Conservation (phyloP, 129 eudicot species). For the Lactuca sativa region DNA sequence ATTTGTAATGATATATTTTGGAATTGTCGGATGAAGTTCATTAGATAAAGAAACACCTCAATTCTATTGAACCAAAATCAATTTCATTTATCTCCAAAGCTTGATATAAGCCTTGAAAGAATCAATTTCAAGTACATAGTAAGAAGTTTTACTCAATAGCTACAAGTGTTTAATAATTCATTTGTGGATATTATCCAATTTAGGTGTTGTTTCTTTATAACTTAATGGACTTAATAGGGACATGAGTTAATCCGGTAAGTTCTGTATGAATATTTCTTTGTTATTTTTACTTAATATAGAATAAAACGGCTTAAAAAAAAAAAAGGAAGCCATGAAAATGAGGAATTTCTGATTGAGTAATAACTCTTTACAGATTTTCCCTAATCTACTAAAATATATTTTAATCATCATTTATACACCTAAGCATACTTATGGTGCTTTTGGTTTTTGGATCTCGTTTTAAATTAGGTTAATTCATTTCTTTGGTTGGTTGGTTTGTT, state of each 20-base stretch:
- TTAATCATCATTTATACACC: neutral
- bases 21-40: neutral
- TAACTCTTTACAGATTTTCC: too few relatives aligned
- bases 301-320: neutral
- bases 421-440: neutral
- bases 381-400: too few relatives aligned
- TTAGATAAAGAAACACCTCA: neutral
- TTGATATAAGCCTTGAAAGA: slow-evolving; percentile 3
- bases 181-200: neutral
- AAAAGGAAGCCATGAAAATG: neutral
- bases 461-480: slow-evolving; percentile 22
- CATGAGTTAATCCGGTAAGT: neutral
- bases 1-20: neutral
- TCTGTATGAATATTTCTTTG: neutral
- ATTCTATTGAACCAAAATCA: neutral
- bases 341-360: neutral
- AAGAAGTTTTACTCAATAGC: neutral
- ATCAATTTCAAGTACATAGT: neutral
- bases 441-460: slow-evolving; percentile 17
- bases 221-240: neutral
- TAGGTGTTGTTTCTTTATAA: neutral
- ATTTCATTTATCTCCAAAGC: neutral
- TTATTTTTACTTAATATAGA: neutral
- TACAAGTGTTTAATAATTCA: neutral
- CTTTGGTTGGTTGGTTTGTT: slow-evolving; percentile 23